A percentile compares a stretch with the other conserved stretches of the same genome.
These are phyloP conservation scores for Phalaenopsis equestris DNA, from an alignment of 106 monocot species.

Conservation along the genomic window DNA sequence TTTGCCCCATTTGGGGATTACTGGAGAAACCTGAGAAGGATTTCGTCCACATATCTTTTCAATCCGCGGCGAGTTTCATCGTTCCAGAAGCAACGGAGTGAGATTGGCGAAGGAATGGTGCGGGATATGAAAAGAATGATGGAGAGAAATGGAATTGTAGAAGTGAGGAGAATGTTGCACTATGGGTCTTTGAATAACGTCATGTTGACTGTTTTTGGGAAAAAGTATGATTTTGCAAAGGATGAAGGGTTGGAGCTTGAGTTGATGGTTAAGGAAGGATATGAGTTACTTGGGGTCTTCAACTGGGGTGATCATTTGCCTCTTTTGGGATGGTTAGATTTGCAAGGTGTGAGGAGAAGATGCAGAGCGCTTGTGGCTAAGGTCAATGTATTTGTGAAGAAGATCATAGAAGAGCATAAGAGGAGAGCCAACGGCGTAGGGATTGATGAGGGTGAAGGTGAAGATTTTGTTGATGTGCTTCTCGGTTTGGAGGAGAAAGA, in stretches of 20 bases:
- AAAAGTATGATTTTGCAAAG: conserved; percentile 6
- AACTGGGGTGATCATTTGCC: conserved; percentile 24
- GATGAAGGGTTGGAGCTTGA: conserved; percentile 22
- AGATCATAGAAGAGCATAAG: conserved; percentile 18
- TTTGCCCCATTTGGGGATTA: conserved; percentile 23
- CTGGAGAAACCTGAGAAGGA: conserved; percentile 16
- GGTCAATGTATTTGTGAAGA: conserved; percentile 15
- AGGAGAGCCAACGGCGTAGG: background rate
- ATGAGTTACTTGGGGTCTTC: conserved; percentile 20
- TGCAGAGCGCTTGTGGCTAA: conserved; percentile 5
- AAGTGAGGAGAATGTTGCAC: conserved; percentile 18
- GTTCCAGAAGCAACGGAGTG: conserved; percentile 10
- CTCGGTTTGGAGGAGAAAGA: conserved; percentile 17
- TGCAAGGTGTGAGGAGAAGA: conserved; percentile 20
- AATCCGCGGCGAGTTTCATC: conserved; percentile 8
- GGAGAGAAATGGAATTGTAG: conserved; percentile 12
- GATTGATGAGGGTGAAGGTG: background rate
- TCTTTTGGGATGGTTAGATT: conserved; percentile 18
- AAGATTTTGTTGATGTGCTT: conserved; percentile 25
- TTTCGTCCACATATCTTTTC: conserved; percentile 13
- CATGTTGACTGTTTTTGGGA: conserved; percentile 29
- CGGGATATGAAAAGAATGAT: background rate
- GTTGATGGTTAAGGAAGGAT: conserved; percentile 19
- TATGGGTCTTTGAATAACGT: conserved; percentile 21
- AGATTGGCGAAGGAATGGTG: conserved; percentile 17